phyloP scores from a whole-genome alignment of 176 grass and related monocot genomes.

The Oryza brachyantha region DNA sequence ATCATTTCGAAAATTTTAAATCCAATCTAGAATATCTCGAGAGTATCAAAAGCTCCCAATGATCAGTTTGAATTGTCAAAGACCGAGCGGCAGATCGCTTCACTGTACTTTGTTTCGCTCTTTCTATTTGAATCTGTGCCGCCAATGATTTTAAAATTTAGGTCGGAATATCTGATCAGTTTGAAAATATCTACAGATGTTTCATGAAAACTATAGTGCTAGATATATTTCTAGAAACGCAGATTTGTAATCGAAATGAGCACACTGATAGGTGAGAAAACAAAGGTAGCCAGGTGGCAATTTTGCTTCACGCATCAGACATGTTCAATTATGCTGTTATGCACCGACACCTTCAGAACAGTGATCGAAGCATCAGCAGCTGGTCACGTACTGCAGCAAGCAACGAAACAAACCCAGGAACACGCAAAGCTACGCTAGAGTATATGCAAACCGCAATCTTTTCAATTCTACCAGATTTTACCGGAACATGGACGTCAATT shows the following conservation, averaged over 20 bases:
- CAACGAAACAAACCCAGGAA: constrained; percentile 22
- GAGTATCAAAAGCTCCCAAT: constrained; percentile 3
- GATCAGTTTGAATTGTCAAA: constrained; percentile 12
- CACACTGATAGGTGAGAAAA: background rate
- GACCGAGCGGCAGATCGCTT: background rate
- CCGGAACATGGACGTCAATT: background rate
- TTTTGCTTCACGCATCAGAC: background rate
- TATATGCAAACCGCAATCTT: background rate
- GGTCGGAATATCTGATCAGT: background rate
- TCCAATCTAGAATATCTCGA: background rate
- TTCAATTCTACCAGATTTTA: background rate
- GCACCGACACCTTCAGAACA: constrained; percentile 7
- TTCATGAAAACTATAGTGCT: background rate
- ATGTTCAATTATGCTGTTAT: constrained; percentile 21
- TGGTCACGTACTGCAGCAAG: background rate
- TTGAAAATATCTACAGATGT: background rate
- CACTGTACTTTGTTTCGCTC: background rate
- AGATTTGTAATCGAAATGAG: no score
- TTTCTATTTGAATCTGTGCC: background rate
- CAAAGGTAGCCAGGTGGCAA: background rate
- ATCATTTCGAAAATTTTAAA: background rate
- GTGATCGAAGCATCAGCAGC: background rate
- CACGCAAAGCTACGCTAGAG: constrained; percentile 31
- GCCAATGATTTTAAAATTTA: background rate
- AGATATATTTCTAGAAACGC: background rate